Conservation (phyloP, 805 yeast genomes). For the Monosporozyma yasuniensis region DNA sequence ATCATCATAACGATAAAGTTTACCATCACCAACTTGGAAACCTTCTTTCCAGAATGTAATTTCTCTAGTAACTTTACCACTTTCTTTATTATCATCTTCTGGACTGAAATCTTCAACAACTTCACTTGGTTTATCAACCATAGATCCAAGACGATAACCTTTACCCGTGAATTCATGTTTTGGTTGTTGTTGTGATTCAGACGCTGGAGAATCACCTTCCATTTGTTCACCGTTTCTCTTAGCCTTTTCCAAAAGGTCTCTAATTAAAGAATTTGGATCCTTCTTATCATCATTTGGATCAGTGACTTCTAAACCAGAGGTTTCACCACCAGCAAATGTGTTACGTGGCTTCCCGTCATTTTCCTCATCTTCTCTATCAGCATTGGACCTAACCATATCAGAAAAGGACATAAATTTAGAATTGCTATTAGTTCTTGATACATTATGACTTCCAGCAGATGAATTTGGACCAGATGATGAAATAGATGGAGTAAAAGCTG, state of each 20-base stretch:
- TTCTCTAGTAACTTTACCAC: constrained; percentile 56
- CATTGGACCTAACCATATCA: constrained; percentile 31
- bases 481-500: neutral
- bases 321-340: constrained; percentile 59
- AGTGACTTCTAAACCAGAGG: constrained; percentile 71
- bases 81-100: constrained; percentile 22
- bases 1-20: constrained; percentile 79
- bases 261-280: constrained; percentile 38
- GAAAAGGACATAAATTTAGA: constrained; percentile 34
- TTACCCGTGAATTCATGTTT: constrained; percentile 31
- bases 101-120: constrained; percentile 29
- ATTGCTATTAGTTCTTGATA: constrained; percentile 7
- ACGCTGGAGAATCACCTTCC: constrained; percentile 12
- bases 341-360: constrained; percentile 44
- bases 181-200: constrained; percentile 19
- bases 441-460: neutral
- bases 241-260: constrained; percentile 58
- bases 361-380: constrained; percentile 37
- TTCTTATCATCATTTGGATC: constrained; percentile 44
- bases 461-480: neutral
- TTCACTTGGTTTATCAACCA: constrained; percentile 26
- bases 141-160: constrained; percentile 36
- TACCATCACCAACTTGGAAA: constrained; percentile 89
- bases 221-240: constrained; percentile 50
- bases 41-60: constrained; percentile 96